A percentile compares a stretch with the other conserved stretches of the same genome.
Conservation (phyloP, 192 early-diverging fungal species). For the Lunasporangiospora selenospora region DNA sequence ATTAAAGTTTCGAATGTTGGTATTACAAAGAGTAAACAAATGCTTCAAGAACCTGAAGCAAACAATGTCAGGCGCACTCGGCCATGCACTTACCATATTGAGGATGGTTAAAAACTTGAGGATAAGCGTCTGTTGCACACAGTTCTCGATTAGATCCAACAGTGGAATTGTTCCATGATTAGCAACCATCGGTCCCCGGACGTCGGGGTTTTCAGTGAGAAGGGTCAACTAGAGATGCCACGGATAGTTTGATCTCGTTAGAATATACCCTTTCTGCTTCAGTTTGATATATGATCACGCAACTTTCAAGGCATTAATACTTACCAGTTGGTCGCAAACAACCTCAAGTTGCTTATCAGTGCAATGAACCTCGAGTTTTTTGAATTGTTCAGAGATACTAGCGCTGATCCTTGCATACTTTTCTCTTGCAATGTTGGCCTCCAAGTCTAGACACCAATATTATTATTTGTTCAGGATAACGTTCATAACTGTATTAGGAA, state of each 20-base stretch:
- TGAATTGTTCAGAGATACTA: constrained; percentile 39
- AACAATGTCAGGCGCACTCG: not conserved
- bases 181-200: constrained; percentile 51
- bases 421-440: constrained; percentile 55
- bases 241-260: not conserved
- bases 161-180: constrained; percentile 56
- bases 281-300: not conserved
- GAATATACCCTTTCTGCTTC: too few relatives aligned
- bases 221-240: constrained; percentile 19
- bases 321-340: constrained; percentile 38
- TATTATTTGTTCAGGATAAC: too few relatives aligned
- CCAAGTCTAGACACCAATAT: constrained; percentile 52
- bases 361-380: constrained; percentile 24
- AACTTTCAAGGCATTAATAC: not conserved
- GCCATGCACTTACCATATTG: constrained; percentile 32
- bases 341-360: constrained; percentile 24
- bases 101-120: constrained; percentile 43
- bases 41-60: not conserved
- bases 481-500: not conserved
- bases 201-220: constrained; percentile 48
- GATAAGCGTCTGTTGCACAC: constrained; percentile 29
- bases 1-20: not conserved
- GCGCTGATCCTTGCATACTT: constrained; percentile 47
- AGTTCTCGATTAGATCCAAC: constrained; percentile 53
- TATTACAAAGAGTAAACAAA: not conserved